phyloP scores from a whole-genome alignment of 1,284 basidiomycete species.

The Apiotrichum montevideense region DNA sequence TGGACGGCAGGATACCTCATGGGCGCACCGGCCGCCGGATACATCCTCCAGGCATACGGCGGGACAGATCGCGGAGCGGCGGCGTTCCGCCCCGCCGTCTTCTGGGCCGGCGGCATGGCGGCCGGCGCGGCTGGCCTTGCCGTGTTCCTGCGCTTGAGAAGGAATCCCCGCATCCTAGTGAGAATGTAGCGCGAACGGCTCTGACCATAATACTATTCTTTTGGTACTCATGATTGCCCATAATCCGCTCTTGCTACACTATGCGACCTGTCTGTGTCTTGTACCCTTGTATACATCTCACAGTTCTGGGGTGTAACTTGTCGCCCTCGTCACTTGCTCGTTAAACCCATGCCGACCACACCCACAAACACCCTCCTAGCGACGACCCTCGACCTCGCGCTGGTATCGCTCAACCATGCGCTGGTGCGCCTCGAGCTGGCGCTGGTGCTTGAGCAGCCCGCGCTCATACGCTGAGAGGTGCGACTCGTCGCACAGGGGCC shows the following conservation, averaged over 20 bases:
- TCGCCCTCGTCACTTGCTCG: no score
- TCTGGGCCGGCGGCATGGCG: conserved; percentile 26
- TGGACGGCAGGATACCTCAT: conserved; percentile 27
- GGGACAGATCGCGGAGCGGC: conserved; percentile 15
- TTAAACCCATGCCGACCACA: no score
- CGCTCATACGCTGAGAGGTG: conserved; percentile 1
- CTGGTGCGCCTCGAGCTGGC: conserved; percentile 8
- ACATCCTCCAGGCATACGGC: conserved; percentile 22
- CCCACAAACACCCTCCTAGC: background rate
- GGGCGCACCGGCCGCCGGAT: conserved; percentile 29
- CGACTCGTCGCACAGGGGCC: background rate
- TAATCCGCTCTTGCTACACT: no score
- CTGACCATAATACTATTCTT: no score
- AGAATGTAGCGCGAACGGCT: conserved; percentile 5
- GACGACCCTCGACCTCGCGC: conserved; percentile 5
- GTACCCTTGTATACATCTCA: no score
- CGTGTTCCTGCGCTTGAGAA: conserved; percentile 1
- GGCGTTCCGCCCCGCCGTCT: conserved; percentile 30
- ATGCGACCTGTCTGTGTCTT: no score
- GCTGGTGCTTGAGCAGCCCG: conserved; percentile 7
- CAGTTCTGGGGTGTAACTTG: no score
- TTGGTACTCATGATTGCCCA: no score
- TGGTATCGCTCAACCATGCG: conserved; percentile 6
- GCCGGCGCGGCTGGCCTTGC: conserved; percentile 1
- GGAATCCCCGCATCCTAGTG: background rate